A percentile compares a stretch with the other conserved stretches of the same genome.
Evolutionary conservation across 371 early-diverging fungal genomes (phyloP).

Genomic region (Mucor irregularis): DNA sequence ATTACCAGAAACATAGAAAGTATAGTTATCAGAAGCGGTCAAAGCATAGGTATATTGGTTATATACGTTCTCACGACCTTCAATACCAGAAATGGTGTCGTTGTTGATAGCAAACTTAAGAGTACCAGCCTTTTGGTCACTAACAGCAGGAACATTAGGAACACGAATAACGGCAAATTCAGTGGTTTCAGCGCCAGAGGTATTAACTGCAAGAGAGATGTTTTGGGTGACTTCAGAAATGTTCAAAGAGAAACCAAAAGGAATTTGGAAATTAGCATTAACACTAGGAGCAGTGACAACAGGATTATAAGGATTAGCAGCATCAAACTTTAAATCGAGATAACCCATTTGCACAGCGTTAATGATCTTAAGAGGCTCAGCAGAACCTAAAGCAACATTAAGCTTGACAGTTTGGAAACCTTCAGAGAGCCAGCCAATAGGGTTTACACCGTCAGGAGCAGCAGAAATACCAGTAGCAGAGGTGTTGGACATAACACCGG

Average conservation of each 20-base stretch:
- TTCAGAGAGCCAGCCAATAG: slow-evolving; percentile 58
- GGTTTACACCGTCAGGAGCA: slow-evolving; percentile 59
- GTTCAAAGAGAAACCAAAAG: slow-evolving; percentile 59
- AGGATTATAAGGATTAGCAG: slow-evolving; percentile 52
- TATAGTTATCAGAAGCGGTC: slow-evolving; percentile 42
- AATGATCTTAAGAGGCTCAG: slow-evolving; percentile 49
- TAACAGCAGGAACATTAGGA: slow-evolving; percentile 45
- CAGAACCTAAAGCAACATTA: slow-evolving; percentile 50
- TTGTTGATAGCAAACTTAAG: slow-evolving; percentile 51
- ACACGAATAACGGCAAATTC: slow-evolving; percentile 50
- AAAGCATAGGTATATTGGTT: slow-evolving; percentile 52
- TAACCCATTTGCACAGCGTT: slow-evolving; percentile 55
- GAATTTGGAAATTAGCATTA: slow-evolving; percentile 52
- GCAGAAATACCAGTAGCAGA: slow-evolving; percentile 59
- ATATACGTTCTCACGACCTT: slow-evolving; percentile 41
- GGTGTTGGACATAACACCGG: slow-evolving; percentile 49
- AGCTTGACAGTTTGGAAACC: slow-evolving; percentile 56
- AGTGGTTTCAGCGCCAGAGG: slow-evolving; percentile 22
- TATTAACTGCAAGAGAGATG: slow-evolving; percentile 45
- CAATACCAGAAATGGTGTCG: slow-evolving; percentile 44
- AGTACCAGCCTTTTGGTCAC: slow-evolving; percentile 47
- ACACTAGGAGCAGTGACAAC: slow-evolving; percentile 48
- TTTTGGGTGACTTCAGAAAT: slow-evolving; percentile 56
- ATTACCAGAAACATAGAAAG: slow-evolving; percentile 52
- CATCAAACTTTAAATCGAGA: slow-evolving; percentile 53